A percentile compares a stretch with the other conserved stretches of the same genome.
These are phyloP conservation scores for Neostapfia colusana DNA, from an alignment of 176 grass and related monocot genomes.

Conservation along the genomic window DNA sequence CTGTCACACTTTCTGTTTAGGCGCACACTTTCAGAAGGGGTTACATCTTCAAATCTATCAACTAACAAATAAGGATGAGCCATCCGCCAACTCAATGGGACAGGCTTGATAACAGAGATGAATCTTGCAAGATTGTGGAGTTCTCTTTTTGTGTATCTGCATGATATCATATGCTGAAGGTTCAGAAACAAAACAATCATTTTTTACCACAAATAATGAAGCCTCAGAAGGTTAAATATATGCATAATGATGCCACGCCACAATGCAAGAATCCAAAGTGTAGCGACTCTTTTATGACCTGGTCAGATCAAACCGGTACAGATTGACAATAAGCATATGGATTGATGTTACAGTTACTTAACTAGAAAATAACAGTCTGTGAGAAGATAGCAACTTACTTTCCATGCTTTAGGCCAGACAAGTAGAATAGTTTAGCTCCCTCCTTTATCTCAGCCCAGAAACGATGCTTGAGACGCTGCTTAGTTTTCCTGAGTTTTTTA, in stretches of 20 bases:
- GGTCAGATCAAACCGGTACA: not conserved
- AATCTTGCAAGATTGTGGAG: slow-evolving; percentile 97
- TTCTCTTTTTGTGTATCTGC: slow-evolving; percentile 91
- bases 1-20: slow-evolving; percentile 85
- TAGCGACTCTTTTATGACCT: not conserved
- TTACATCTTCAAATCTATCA: slow-evolving; percentile 96
- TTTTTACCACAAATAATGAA: not conserved
- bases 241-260: not conserved
- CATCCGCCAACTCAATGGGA: slow-evolving; percentile 77
- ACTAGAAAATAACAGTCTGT: slow-evolving; percentile 3
- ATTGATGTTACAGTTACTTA: slow-evolving; percentile 27
- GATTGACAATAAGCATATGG: not conserved
- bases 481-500: slow-evolving; percentile 94
- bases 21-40: slow-evolving; percentile 68
- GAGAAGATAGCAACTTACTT: slow-evolving; percentile 65
- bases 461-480: slow-evolving; percentile 82
- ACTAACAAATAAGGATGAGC: slow-evolving; percentile 90
- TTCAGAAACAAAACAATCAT: not conserved
- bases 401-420: slow-evolving; percentile 86
- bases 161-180: slow-evolving; percentile 1
- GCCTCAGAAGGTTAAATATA: not conserved
- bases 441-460: slow-evolving; percentile 96
- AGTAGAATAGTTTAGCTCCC: slow-evolving; percentile 92
- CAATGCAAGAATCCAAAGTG: not conserved
- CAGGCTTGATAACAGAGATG: slow-evolving; percentile 81